These are phyloP conservation scores for Globisporangium irregulare DNA, from an alignment of 352 stramenopile species.

Conservation along the genomic window DNA sequence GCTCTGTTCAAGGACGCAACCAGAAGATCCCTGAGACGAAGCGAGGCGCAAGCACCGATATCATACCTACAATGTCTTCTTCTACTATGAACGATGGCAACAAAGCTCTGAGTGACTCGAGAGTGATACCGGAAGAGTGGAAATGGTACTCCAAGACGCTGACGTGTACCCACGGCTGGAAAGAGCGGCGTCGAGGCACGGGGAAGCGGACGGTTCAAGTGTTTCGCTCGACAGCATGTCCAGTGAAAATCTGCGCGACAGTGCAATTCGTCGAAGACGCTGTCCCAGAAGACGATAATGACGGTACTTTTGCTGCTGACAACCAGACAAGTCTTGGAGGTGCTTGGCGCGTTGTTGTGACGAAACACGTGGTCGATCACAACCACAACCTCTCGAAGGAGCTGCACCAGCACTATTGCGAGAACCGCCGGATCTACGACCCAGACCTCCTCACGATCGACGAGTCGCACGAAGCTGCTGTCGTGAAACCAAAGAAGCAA, in stretches of 20 bases:
- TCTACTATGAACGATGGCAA: neutral
- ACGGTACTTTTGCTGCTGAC: neutral
- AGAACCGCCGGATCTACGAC: constrained; percentile 80
- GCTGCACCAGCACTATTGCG: constrained; percentile 71
- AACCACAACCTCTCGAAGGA: constrained; percentile 80
- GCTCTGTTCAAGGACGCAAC: constrained; percentile 62
- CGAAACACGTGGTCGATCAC: constrained; percentile 71
- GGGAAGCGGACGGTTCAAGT: constrained; percentile 65
- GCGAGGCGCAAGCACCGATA: neutral
- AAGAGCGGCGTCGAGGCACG: constrained; percentile 60
- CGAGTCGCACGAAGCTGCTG: constrained; percentile 26
- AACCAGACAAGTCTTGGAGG: constrained; percentile 10
- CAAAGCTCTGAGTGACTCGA: constrained; percentile 13
- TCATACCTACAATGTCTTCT: neutral
- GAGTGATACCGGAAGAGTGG: constrained; percentile 61
- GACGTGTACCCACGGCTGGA: constrained; percentile 82
- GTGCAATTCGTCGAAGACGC: constrained; percentile 45
- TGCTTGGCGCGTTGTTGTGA: constrained; percentile 68
- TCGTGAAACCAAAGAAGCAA: constrained; percentile 27
- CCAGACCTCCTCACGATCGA: constrained; percentile 65
- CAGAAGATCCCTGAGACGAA: constrained; percentile 64
- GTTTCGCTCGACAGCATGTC: constrained; percentile 63
- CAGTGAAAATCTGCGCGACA: constrained; percentile 78
- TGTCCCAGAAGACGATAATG: neutral
- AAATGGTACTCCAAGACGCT: constrained; percentile 83